phyloP scores from a whole-genome alignment of 2,329 filamentous ascomycete species.

The Helicocarpus griseus region DNA sequence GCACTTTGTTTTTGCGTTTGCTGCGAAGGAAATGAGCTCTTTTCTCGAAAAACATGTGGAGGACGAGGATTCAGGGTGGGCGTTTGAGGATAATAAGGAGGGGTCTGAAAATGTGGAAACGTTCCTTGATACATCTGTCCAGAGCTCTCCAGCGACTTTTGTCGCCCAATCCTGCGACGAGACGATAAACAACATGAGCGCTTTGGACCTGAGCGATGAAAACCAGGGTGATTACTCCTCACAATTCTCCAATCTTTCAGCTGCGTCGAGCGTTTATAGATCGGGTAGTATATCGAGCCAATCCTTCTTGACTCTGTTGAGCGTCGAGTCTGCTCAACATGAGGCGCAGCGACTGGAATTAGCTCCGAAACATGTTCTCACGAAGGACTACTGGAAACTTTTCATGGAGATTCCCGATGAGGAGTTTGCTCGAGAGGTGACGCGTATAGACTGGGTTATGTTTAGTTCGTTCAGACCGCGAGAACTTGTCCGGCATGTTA shows the following conservation, averaged over 20 bases:
- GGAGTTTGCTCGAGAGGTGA: slow-evolving; percentile 81
- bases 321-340: slow-evolving; percentile 63
- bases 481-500: slow-evolving; percentile 87
- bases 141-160: slow-evolving; percentile 29
- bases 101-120: slow-evolving; percentile 31
- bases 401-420: slow-evolving; percentile 83
- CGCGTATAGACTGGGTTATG: slow-evolving; percentile 96
- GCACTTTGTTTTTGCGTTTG: slow-evolving; percentile 72
- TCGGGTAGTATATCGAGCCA: slow-evolving; percentile 32
- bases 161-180: slow-evolving; percentile 22
- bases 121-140: slow-evolving; percentile 31
- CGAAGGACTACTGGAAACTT: slow-evolving; percentile 78
- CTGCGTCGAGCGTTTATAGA: slow-evolving; percentile 29
- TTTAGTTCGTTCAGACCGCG: slow-evolving; percentile 90
- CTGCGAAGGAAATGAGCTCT: slow-evolving; percentile 74
- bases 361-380: slow-evolving; percentile 57
- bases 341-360: slow-evolving; percentile 66
- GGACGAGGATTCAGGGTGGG: slow-evolving; percentile 90
- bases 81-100: slow-evolving; percentile 61
- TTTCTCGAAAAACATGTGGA: slow-evolving; percentile 66
- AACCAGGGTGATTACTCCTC: slow-evolving; percentile 29
- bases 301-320: slow-evolving; percentile 31
- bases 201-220: slow-evolving; percentile 30
- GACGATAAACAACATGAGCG: slow-evolving; percentile 29
- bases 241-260: slow-evolving; percentile 31